Conservation (phyloP, 176 grass and related monocot genomes). For the Juncus effusus region DNA sequence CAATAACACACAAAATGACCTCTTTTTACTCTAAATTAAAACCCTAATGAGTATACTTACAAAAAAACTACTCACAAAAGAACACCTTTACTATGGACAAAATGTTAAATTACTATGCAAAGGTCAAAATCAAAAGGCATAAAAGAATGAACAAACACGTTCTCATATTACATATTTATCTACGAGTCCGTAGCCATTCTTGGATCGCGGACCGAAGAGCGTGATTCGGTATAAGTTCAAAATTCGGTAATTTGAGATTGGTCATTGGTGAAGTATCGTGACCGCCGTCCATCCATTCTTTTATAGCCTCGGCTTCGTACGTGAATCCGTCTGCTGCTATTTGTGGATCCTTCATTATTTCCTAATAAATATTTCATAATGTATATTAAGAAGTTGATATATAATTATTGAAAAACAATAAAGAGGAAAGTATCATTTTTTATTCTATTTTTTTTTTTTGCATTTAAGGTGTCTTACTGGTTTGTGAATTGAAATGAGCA, state of each 20-base stretch:
- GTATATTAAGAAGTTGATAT: not conserved
- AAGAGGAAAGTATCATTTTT: too few relatives aligned
- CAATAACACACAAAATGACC: too few relatives aligned
- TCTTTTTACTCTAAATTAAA: too few relatives aligned
- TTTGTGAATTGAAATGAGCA: too few relatives aligned
- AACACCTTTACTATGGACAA: too few relatives aligned
- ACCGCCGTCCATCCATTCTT: slow-evolving; percentile 47
- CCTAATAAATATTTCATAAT: slow-evolving; percentile 27
- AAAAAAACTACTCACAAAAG: too few relatives aligned
- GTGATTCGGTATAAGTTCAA: slow-evolving; percentile 62
- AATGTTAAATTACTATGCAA: too few relatives aligned
- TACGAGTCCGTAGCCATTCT: slow-evolving; percentile 38
- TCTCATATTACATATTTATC: not conserved
- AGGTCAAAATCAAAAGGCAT: too few relatives aligned
- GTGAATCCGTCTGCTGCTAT: slow-evolving; percentile 89
- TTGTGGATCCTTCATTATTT: slow-evolving; percentile 77
- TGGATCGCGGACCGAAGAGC: slow-evolving; percentile 66
- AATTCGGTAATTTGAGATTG: slow-evolving; percentile 54
- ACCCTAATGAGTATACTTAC: too few relatives aligned
- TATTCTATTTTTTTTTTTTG: too few relatives aligned
- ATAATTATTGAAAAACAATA: not conserved
- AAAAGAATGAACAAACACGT: too few relatives aligned
- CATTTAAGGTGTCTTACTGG: too few relatives aligned
- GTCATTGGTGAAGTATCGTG: slow-evolving; percentile 82
- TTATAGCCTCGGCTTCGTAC: slow-evolving; percentile 72